Evolutionary conservation across 805 yeast genomes (phyloP).

Genomic region (Saturnispora bothae): DNA sequence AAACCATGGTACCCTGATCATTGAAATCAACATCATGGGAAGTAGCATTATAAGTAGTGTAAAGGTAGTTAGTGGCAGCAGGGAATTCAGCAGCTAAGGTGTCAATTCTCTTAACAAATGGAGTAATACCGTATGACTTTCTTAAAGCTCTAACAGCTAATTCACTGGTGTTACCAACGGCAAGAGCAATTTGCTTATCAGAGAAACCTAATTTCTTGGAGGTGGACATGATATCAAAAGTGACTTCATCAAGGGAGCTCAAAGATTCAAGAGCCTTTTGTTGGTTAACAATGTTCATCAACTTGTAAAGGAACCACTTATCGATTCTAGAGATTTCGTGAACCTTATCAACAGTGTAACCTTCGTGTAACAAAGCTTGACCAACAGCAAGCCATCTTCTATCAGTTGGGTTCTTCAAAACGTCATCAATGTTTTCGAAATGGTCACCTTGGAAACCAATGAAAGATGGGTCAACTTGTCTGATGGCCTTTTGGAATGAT

Average conservation of each 20-base stretch:
- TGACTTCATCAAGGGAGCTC: slow-evolving; percentile 48
- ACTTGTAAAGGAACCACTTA: slow-evolving; percentile 89
- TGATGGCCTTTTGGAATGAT: slow-evolving; percentile 92
- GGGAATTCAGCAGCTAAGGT: slow-evolving; percentile 99
- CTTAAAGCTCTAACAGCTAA: slow-evolving; percentile 74
- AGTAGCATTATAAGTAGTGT: slow-evolving; percentile 92
- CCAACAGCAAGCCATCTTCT: slow-evolving; percentile 98
- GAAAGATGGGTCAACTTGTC: slow-evolving; percentile 88
- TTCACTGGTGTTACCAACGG: slow-evolving; percentile 52
- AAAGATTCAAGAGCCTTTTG: slow-evolving; percentile 67
- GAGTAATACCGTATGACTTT: slow-evolving; percentile 68
- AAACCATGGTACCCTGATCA: slow-evolving; percentile 89
- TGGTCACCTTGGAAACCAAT: slow-evolving; percentile 85
- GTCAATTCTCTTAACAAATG: slow-evolving; percentile 94
- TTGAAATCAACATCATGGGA: slow-evolving; percentile 75
- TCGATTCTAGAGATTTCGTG: slow-evolving; percentile 90
- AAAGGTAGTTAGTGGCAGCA: slow-evolving; percentile 88
- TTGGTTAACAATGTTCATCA: slow-evolving; percentile 86
- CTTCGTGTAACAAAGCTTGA: slow-evolving; percentile 87
- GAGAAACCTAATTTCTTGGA: slow-evolving; percentile 94
- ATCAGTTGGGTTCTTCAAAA: slow-evolving; percentile 80
- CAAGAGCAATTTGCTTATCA: slow-evolving; percentile 81
- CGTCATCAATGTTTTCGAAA: slow-evolving; percentile 67
- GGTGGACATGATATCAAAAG: slow-evolving; percentile 56
- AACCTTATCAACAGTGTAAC: slow-evolving; percentile 82